Percentiles rank a stretch among this genome's conserved stretches.
Conservation (phyloP, 306 rosid species). For the Acacia acuminata region DNA sequence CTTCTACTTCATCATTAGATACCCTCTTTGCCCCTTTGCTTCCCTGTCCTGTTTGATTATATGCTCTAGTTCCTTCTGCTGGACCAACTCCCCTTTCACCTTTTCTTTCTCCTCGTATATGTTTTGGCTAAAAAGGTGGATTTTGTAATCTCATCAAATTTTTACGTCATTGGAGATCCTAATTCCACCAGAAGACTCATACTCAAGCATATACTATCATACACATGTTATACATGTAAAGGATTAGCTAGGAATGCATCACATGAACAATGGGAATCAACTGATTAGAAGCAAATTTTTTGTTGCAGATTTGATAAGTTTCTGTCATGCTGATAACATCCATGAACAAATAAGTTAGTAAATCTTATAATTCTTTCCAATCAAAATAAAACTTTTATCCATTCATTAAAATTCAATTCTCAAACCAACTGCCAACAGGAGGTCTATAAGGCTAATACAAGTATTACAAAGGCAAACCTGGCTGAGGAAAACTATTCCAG, state of each 20-base stretch:
- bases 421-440: slow-evolving; percentile 3
- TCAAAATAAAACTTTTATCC: not conserved
- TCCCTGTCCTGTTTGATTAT: no score
- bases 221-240: not conserved
- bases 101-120: not conserved
- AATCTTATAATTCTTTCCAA: not conserved
- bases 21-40: no score
- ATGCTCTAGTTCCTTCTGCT: not conserved
- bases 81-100: not conserved
- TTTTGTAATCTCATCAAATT: not conserved
- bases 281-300: not conserved
- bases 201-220: not conserved
- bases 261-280: not conserved
- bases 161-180: not conserved
- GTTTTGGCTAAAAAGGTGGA: not conserved
- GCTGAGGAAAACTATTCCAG: slow-evolving; percentile 73
- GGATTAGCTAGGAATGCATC: not conserved
- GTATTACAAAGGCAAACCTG: slow-evolving; percentile 54
- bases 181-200: not conserved
- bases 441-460: not conserved
- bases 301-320: not conserved
- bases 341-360: not conserved
- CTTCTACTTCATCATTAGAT: no score
- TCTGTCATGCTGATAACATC: not conserved
- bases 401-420: slow-evolving; percentile 1